phyloP scores from a whole-genome alignment of 768 basidiomycete species.

The Lyophyllum shimeji region DNA sequence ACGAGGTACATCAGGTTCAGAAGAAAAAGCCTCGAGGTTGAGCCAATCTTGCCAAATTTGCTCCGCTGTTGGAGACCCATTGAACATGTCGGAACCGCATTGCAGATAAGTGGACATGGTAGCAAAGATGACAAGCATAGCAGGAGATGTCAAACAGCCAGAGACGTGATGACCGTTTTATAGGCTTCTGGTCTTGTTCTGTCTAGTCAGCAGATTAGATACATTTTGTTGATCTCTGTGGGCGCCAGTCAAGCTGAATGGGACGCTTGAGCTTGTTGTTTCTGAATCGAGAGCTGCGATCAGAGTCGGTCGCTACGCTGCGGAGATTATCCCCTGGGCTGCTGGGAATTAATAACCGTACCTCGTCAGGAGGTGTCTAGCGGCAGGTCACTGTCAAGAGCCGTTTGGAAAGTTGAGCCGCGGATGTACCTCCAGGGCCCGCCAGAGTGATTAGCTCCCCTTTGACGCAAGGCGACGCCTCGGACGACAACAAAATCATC shows the following conservation, averaged over 20 bases:
- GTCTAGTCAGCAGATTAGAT: no score
- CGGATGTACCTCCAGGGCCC: no score
- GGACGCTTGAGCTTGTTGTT: conserved; percentile 3
- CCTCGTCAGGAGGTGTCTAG: not conserved
- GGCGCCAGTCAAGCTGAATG: not conserved
- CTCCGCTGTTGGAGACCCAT: not conserved
- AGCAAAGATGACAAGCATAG: no score
- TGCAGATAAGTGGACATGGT: conserved; percentile 1
- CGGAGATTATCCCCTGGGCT: no score
- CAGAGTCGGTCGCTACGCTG: no score
- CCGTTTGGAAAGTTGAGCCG: no score
- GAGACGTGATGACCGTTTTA: not conserved
- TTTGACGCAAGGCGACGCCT: no score
- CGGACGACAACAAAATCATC: no score
- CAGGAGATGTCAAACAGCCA: not conserved
- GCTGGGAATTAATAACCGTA: no score
- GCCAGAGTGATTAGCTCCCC: no score
- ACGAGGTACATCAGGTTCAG: not conserved
- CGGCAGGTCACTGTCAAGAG: not conserved
- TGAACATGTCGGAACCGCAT: not conserved
- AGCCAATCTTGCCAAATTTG: conserved; percentile 11
- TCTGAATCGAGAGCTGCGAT: not conserved
- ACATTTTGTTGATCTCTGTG: not conserved
- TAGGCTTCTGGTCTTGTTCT: no score
- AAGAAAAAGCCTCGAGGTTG: conserved; percentile 5